Evolutionary conservation across 345 rosid genomes (phyloP).

Genomic region (Gossypium stocksii): DNA sequence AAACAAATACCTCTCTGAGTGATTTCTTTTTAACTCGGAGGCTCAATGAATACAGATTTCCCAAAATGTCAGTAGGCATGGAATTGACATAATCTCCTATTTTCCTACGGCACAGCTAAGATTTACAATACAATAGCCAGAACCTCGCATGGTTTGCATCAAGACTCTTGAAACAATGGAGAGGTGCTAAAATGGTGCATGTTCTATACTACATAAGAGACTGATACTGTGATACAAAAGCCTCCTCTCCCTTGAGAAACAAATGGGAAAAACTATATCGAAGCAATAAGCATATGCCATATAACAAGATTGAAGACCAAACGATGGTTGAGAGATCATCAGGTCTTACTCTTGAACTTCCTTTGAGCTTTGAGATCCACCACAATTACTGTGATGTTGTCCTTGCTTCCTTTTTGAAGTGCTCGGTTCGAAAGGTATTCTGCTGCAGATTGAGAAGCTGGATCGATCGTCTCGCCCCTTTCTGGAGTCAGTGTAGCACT

Average conservation of each 20-base stretch:
- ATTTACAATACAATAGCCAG: slow-evolving; percentile 40
- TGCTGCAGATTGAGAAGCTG: slow-evolving; percentile 90
- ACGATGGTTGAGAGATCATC: slow-evolving; percentile 19
- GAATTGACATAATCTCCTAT: slow-evolving; percentile 22
- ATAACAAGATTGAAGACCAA: neutral
- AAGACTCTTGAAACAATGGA: slow-evolving; percentile 14
- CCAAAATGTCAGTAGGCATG: slow-evolving; percentile 19
- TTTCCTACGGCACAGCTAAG: slow-evolving; percentile 22
- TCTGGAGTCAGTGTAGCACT: slow-evolving; percentile 38
- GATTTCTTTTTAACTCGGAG: slow-evolving; percentile 31
- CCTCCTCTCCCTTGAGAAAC: slow-evolving; percentile 37
- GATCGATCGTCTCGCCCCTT: slow-evolving; percentile 55
- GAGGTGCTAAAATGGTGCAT: slow-evolving; percentile 14
- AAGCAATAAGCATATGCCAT: slow-evolving; percentile 13
- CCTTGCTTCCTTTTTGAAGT: slow-evolving; percentile 86
- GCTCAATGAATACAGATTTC: slow-evolving; percentile 32
- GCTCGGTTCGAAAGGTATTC: slow-evolving; percentile 78
- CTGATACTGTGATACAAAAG: slow-evolving; percentile 13
- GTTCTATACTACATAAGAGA: slow-evolving; percentile 21
- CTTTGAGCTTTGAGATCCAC: slow-evolving; percentile 91
- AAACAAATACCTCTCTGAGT: slow-evolving; percentile 36
- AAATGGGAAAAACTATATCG: slow-evolving; percentile 24
- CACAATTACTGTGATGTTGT: slow-evolving; percentile 72
- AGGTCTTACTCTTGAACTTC: slow-evolving; percentile 76
- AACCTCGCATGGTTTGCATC: slow-evolving; percentile 8